Evolutionary conservation across 768 basidiomycete species (phyloP).

Genomic region (Harrya chromipes): DNA sequence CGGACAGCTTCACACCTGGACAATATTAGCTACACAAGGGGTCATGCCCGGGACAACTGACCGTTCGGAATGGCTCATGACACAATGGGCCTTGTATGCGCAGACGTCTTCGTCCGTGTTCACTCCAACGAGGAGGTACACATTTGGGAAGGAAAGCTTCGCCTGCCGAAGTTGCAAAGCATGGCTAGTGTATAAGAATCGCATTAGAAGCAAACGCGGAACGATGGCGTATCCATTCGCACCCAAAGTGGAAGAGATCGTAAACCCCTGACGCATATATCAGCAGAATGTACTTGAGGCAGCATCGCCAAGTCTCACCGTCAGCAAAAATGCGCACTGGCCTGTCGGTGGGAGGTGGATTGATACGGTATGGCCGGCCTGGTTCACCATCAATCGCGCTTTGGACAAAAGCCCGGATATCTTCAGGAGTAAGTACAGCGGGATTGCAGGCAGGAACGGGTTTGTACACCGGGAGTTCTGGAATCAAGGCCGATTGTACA

Average conservation of each 20-base stretch:
- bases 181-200: constrained; percentile 53
- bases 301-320: constrained; percentile 47
- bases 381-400: constrained; percentile 71
- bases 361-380: constrained; percentile 75
- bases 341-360: constrained; percentile 73
- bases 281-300: not conserved
- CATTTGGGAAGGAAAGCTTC: constrained; percentile 87
- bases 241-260: constrained; percentile 97
- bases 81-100: constrained; percentile 73
- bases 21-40: not conserved
- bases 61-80: constrained; percentile 90
- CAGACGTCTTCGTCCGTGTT: constrained; percentile 83
- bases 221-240: constrained; percentile 24
- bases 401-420: constrained; percentile 75
- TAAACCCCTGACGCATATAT: constrained; percentile 69
- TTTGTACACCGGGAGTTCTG: constrained; percentile 39
- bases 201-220: not conserved
- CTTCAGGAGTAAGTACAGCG: constrained; percentile 64
- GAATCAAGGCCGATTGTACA: constrained; percentile 34
- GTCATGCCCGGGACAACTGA: constrained; percentile 29
- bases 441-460: constrained; percentile 48
- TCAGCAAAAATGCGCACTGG: constrained; percentile 93
- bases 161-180: constrained; percentile 95
- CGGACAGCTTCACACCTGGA: constrained; percentile 79
- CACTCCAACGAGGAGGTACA: constrained; percentile 92